Base-by-base conservation (phyloP, 2,329 filamentous ascomycete genomes). In the Aureobasidium subglaciale region DNA sequence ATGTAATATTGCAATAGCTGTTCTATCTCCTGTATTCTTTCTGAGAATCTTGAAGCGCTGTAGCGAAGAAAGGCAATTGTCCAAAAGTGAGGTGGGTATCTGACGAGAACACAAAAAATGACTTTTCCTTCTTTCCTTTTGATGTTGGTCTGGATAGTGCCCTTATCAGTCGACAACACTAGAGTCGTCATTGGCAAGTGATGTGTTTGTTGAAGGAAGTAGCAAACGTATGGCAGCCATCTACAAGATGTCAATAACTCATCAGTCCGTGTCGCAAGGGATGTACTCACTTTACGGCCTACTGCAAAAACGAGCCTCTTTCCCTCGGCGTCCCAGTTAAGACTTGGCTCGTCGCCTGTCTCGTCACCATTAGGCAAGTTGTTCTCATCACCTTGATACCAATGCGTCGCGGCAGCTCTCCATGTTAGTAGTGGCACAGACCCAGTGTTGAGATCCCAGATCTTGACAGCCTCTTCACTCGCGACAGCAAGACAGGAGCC, bases 271-370 rank as follows among this genome's bases (percentile, higher is more conserved):
- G 20, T 27, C 25, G 22, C 5, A 6, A n/a, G 16, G n/a, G 30
- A 22, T 2, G 3, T 24, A 37, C 35, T 25, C 18, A 56, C 57
- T 45, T 53, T 54, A 43, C 49, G 49, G 18, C 72, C 73, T 56
- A 76, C 70, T 24, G 74, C 75, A 62, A 78, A 76, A 2, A 74
- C 75, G 56, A 81, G 68, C 61, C 73, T 77, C 62, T 76, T 76
- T n/a, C 78, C 77, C 63, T 80, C 75, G 11, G 69, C 70, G 63
- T 79, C 78, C 78, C 78, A 81, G 27, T 71, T 72, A 50, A 81
- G 65, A 59, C 63, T 68, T 8, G 68, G 68, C 58, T 68, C 64
- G 20, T 62, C 60, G 8, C 58, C 58, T 38, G 54, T 30, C 16
- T 56, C 54, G 18, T 56, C 54, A 6, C 49, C 49, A 13, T 54